phyloP scores from a whole-genome alignment of 31 red algal species.

The Bonnemaisonia californica region DNA sequence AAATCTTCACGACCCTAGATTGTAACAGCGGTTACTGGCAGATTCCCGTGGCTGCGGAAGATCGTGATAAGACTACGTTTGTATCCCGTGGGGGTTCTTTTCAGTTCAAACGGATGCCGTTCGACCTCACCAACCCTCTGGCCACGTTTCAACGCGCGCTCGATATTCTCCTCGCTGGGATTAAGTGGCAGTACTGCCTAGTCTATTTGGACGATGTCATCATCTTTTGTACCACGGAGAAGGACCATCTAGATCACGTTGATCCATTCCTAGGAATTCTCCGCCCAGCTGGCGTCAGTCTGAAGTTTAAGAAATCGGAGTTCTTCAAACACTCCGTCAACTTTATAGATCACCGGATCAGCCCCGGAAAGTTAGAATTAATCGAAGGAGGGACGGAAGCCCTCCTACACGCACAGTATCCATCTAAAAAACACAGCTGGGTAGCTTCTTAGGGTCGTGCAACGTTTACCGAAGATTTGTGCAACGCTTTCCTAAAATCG shows the following conservation, averaged over 20 bases:
- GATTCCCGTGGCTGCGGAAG: neutral
- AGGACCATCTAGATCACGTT: neutral
- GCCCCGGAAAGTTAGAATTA: neutral
- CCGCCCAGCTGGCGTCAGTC: neutral
- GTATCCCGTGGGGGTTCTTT: neutral
- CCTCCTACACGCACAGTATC: neutral
- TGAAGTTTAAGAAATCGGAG: constrained; percentile 6
- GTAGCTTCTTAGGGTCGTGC: neutral
- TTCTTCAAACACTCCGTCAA: neutral
- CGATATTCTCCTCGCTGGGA: constrained; percentile 3
- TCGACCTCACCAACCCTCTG: neutral
- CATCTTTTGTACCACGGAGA: neutral
- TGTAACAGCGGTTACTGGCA: constrained; percentile 26
- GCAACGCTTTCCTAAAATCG: neutral
- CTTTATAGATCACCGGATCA: neutral
- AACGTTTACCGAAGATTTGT: constrained; percentile 7
- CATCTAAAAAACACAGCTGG: neutral
- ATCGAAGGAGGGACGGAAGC: neutral
- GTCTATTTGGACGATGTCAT: neutral
- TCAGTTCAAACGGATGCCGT: constrained; percentile 8
- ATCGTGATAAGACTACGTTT: constrained; percentile 13
- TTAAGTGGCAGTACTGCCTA: too few relatives aligned
- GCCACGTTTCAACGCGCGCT: constrained; percentile 22
- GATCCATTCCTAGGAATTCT: neutral
- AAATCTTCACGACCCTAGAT: constrained; percentile 14